Base-by-base conservation (phyloP, 2,329 filamentous ascomycete genomes). In the Claviceps arundinis region DNA sequence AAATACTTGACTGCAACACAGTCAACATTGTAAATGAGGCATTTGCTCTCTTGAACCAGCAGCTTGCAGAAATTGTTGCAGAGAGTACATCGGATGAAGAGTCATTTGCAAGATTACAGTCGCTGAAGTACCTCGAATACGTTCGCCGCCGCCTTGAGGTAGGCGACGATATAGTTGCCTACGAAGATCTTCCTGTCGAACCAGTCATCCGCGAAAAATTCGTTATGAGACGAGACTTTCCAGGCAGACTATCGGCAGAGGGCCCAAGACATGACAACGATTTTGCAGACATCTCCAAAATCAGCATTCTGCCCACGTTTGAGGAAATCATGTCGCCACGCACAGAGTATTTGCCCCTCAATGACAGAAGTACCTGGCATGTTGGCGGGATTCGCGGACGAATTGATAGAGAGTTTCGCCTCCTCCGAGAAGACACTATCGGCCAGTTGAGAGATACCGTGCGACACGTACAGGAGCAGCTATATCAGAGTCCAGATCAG, bases 351-450 rank as follows among this genome's bases (percentile, higher is more conserved):
- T 60, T 77, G 6, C 72, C 70, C 0, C 62, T 60, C 3, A 67
- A 58, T 5, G 67, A 74, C 56, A 58, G 65, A 4, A 57, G 60
- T 0, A 60, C 64, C 16, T 69, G 65, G 58, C 71, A 62, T 47
- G 54, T 56, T 54, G 56, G 61, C 3, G 72, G 74, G 1, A 67
- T 74, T 11, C 62, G 60, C 4, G 74, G 76, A 2, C 68, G 76
- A 1, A 60, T 81, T 0, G 77, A 81, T 59, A 66, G 72, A 51
- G 72, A 80, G 51, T 81, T 81, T 48, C 70, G 78, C 16, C 68
- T 81, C 1, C 60, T 80, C 1, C 69, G 77, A 2, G 74, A 80
- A 60, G 77, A 81, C 56, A 77, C 72, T 0, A 65, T 80, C 2
- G 75, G 75, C 0, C 72, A 77, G 53, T 64, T 81, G 4, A 67